These are phyloP conservation scores for Ziziphus jujuba DNA, from an alignment of 306 rosid species.

Conservation along the genomic window DNA sequence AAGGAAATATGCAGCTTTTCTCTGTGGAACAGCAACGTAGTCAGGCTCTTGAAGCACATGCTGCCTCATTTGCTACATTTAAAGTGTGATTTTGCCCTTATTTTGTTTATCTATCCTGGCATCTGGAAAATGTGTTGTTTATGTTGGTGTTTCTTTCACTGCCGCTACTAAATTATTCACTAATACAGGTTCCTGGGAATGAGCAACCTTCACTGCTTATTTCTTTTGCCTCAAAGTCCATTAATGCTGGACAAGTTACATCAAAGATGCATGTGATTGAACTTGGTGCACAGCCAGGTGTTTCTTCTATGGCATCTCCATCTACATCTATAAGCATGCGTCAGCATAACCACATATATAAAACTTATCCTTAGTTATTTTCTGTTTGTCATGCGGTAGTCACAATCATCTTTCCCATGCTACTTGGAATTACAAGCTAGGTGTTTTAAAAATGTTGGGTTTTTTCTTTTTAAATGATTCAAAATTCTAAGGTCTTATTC, in stretches of 20 bases:
- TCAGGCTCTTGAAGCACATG: conserved; percentile 93
- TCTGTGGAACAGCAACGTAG: conserved; percentile 83
- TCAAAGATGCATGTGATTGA: conserved; percentile 86
- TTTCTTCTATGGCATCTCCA: neutral
- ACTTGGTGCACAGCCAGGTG: conserved; percentile 91
- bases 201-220: conserved; percentile 72
- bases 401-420: neutral
- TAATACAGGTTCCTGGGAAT: conserved; percentile 62
- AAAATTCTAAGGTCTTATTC: neutral
- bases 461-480: neutral
- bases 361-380: neutral
- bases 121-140: conserved; percentile 18
- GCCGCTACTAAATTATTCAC: conserved; percentile 20
- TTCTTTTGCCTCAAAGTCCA: conserved; percentile 67
- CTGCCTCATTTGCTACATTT: conserved; percentile 71
- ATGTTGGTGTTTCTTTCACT: conserved; percentile 14
- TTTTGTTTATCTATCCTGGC: conserved; percentile 14
- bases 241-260: conserved; percentile 70
- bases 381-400: neutral
- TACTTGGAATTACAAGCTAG: neutral
- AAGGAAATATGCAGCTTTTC: conserved; percentile 86
- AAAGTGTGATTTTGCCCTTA: conserved; percentile 40
- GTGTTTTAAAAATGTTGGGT: neutral
- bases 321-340: neutral
- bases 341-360: neutral